Base-by-base conservation (phyloP, 1,139 yeast species). In the Barnettozyma hawaiiensis region DNA sequence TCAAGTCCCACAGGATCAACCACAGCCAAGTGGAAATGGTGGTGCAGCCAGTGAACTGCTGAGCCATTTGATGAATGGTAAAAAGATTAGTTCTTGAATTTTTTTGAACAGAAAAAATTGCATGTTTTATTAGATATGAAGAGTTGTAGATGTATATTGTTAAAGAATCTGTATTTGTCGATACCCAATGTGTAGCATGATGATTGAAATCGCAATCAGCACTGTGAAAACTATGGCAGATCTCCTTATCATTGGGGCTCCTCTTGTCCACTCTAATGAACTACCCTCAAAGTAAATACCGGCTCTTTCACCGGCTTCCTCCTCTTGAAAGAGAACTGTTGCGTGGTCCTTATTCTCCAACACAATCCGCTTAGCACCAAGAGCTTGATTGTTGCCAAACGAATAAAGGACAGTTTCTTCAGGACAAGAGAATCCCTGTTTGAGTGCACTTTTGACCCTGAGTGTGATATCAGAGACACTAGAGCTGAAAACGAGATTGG, bases 11-110 rank as follows among this genome's bases (percentile, higher is more conserved):
- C 54, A 49, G 35, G 40, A 45, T 37, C 43, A 36, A 19, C 20
- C 11, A 35, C 34, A 28, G 15, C 40, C 29, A 20, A 31, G 31
- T 23, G 51, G 42, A 14, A 45, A 50, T 33, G 48, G 58, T 43
- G 60, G 64, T 45, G 53, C 75, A 51, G 81, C 86, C 42, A 76
- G 84, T 22, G 89, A 82, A 58, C 68, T 83, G 53, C 68, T 82
- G 52, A 80, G 76, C 40, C 90, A 82, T 58, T 68, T 82, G 57
- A 78, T 82, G 75, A 78, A 79, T 51, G 85, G 86, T 27, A 81
- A 81, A 62, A 78, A 70, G 51, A 60, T 65, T 36, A 55, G 64
- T 39, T 67, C 68, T 26, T 62, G 56, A 42, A 9, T 35, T 29
- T 28, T 20, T 18, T 10, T 18, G 9, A 21, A 18, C 16, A 16